Evolutionary conservation across 345 rosid species (phyloP).

Genomic region (Lenwebbia sp.): DNA sequence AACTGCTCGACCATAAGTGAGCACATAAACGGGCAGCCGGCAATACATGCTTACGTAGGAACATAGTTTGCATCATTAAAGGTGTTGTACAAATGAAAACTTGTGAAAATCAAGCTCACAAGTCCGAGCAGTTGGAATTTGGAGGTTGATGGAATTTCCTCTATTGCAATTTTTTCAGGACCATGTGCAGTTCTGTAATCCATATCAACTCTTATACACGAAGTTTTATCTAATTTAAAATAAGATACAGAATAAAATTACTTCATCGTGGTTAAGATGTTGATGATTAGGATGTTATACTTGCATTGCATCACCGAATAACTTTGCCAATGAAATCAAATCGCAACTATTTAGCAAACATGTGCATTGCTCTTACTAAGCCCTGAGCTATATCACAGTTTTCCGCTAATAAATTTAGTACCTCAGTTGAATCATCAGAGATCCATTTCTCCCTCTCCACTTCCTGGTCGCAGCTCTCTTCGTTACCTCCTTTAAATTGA

Average conservation of each 20-base stretch:
- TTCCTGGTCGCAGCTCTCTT: slow-evolving; percentile 23
- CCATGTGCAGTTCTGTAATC: background rate
- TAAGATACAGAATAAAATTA: background rate
- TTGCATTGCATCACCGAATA: background rate
- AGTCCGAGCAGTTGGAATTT: background rate
- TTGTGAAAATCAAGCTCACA: background rate
- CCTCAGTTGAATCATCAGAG: slow-evolving; percentile 14
- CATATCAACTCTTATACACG: background rate
- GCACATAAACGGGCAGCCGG: background rate
- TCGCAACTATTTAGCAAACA: background rate
- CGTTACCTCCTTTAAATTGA: slow-evolving; percentile 33
- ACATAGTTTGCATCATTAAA: background rate
- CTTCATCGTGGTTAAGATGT: background rate
- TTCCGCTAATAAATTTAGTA: background rate
- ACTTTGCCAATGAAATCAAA: background rate
- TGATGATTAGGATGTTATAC: background rate
- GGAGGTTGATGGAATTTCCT: background rate
- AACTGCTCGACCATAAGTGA: background rate
- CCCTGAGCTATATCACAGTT: background rate
- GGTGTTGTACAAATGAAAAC: background rate
- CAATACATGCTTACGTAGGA: background rate
- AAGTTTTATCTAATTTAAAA: background rate
- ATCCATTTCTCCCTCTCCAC: slow-evolving; percentile 14
- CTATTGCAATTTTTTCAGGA: background rate
- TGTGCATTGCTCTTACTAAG: background rate